Conservation (phyloP, 345 rosid species). For the Salix exigua region DNA sequence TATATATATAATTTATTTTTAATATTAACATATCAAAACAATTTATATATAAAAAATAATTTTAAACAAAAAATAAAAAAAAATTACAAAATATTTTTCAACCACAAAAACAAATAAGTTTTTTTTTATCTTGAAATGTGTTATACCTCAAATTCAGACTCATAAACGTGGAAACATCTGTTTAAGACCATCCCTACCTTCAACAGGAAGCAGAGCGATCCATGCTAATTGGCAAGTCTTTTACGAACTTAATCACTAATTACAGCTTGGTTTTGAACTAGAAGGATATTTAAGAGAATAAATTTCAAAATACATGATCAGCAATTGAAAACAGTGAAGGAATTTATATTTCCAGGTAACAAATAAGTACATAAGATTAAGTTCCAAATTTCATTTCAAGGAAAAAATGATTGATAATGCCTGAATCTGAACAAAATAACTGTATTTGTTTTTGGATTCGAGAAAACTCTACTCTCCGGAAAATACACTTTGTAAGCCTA, state of each 20-base stretch:
- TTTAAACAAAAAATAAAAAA: too few relatives aligned
- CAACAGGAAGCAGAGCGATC: constrained; percentile 12
- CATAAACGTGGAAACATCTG: too few relatives aligned
- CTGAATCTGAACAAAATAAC: not conserved
- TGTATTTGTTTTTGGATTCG: too few relatives aligned
- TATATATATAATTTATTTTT: too few relatives aligned
- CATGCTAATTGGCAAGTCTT: not conserved
- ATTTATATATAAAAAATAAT: too few relatives aligned
- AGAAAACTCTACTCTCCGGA: too few relatives aligned
- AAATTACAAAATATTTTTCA: too few relatives aligned
- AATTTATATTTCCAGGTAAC: not conserved
- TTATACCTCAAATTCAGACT: too few relatives aligned
- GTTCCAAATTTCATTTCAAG: not conserved
- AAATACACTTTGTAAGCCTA: too few relatives aligned
- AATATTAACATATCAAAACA: too few relatives aligned
- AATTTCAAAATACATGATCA: not conserved
- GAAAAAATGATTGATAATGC: not conserved
- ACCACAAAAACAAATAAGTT: too few relatives aligned
- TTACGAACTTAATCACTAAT: not conserved
- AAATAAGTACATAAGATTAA: not conserved
- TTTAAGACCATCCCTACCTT: constrained; percentile 98
- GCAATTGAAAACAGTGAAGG: not conserved
- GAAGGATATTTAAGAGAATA: not conserved
- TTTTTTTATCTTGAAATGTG: too few relatives aligned
- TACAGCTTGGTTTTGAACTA: not conserved